These are phyloP conservation scores for Cephalotrichum gorgonifer DNA, from an alignment of 2,329 filamentous ascomycete species.

Conservation along the genomic window DNA sequence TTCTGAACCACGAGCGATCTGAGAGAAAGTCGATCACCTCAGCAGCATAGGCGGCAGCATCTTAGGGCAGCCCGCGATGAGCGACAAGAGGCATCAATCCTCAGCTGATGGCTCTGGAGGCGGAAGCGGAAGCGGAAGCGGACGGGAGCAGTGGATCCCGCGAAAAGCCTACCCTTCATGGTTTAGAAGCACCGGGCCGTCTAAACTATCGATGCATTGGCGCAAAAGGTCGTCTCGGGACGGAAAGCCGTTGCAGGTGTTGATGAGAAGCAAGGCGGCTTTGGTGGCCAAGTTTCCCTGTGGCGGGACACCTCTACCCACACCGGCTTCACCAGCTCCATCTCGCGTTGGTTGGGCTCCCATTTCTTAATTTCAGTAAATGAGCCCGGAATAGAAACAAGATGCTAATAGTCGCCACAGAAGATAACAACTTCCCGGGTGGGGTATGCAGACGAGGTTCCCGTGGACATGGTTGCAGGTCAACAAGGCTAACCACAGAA, in stretches of 20 bases:
- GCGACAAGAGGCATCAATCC: neutral
- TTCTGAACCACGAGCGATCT: neutral
- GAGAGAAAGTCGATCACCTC: neutral
- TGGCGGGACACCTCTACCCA: neutral
- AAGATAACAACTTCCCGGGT: slow-evolving; percentile 4
- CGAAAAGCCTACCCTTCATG: neutral
- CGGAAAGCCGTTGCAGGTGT: neutral
- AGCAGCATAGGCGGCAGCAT: neutral
- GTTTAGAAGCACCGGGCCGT: neutral
- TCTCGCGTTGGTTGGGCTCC: neutral
- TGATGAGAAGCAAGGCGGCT: neutral
- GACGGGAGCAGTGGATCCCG: too few species aligned
- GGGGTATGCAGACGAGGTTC: neutral
- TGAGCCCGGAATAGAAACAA: neutral
- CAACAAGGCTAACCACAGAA: neutral
- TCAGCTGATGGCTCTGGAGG: neutral
- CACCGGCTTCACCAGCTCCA: neutral
- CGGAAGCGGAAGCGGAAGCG: too few species aligned
- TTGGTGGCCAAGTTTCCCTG: neutral
- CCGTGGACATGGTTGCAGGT: neutral
- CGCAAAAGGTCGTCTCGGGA: neutral
- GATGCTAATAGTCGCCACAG: neutral
- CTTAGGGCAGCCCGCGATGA: neutral
- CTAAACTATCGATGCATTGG: neutral
- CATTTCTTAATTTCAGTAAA: too few species aligned